Conservation (phyloP, 805 yeast species). For the Nakazawaea wyomingensis region DNA sequence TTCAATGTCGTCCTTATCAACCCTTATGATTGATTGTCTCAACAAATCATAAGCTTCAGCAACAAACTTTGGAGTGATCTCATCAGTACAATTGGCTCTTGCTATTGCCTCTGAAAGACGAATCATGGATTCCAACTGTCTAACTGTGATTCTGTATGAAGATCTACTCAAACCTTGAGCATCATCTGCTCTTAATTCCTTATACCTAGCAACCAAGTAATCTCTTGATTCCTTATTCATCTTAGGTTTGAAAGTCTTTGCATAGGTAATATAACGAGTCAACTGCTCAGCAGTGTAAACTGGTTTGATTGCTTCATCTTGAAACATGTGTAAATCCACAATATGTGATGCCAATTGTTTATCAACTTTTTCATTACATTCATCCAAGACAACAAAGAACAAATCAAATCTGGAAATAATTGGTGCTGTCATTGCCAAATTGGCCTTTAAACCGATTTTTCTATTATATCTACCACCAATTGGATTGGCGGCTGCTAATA, state of each 20-base stretch:
- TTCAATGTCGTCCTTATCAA: slow-evolving; percentile 89
- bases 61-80: slow-evolving; percentile 77
- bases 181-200: slow-evolving; percentile 82
- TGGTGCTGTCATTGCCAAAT: slow-evolving; percentile 94
- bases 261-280: slow-evolving; percentile 83
- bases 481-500: slow-evolving; percentile 98
- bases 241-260: slow-evolving; percentile 86
- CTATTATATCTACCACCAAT: slow-evolving; percentile 95
- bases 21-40: slow-evolving; percentile 87
- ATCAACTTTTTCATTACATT: slow-evolving; percentile 87
- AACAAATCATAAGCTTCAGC: slow-evolving; percentile 89
- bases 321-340: slow-evolving; percentile 84
- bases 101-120: slow-evolving; percentile 95
- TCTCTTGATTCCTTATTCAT: slow-evolving; percentile 80
- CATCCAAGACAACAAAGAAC: slow-evolving; percentile 91
- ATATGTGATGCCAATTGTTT: slow-evolving; percentile 89
- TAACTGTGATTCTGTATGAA: slow-evolving; percentile 91
- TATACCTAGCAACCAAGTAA: slow-evolving; percentile 70
- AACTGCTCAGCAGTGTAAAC: slow-evolving; percentile 88
- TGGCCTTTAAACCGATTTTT: slow-evolving; percentile 75
- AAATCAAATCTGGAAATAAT: slow-evolving; percentile 97
- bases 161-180: slow-evolving; percentile 83
- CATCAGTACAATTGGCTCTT: slow-evolving; percentile 90
- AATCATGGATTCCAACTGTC: slow-evolving; percentile 93
- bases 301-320: slow-evolving; percentile 86